Evolutionary conservation across 805 yeast genomes (phyloP), one percentile per base, ranked within the genome.

Genomic region (Maudiozyma serrabonitensis): DNA sequence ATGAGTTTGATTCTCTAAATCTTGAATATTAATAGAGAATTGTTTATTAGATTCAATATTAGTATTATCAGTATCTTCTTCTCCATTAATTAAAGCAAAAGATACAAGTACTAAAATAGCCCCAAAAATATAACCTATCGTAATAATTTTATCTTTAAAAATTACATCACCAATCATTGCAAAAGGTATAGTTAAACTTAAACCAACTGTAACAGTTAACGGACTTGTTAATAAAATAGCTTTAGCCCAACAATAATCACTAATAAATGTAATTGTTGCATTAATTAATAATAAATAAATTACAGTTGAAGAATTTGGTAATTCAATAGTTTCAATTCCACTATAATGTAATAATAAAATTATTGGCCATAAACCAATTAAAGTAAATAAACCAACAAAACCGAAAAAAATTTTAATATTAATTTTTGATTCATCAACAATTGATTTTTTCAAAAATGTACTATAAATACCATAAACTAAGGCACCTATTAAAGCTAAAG

Each of bases 201-300:
- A 72, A 0, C 97, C 98, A 15, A 90, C 90, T 0, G 97, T 91
- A 3, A 89, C 97, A 0, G 95, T 88, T 54, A 90, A 72, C 2
- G 98, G 98, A 41, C 90, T 81, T 1, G 97, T 90, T 60, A 89
- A 69, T 16, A 90, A 74, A 75, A 88, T 89, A 0, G 96, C 93
- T 55, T 87, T 79, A 31, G 95, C 95, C 98, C 98, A 90, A 59
- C 91, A 80, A 58, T 82, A 87, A 63, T 90, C 97, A 32, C 93
- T 82, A 16, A 88, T 67, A 54, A 91, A 81, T 0, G 95, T 86
- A 38, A 87, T 79, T 32, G 76, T 60, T 46, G 88, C 84, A 64
- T 91, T 90, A 44, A 79, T 52, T 0, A 75, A 45, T 4, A 82
- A 77, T 34, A 72, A 69, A 0, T 66, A 50, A 1, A 75, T 63